Conservation (phyloP, 2,329 filamentous ascomycete species). For the Cercospora sojina region DNA sequence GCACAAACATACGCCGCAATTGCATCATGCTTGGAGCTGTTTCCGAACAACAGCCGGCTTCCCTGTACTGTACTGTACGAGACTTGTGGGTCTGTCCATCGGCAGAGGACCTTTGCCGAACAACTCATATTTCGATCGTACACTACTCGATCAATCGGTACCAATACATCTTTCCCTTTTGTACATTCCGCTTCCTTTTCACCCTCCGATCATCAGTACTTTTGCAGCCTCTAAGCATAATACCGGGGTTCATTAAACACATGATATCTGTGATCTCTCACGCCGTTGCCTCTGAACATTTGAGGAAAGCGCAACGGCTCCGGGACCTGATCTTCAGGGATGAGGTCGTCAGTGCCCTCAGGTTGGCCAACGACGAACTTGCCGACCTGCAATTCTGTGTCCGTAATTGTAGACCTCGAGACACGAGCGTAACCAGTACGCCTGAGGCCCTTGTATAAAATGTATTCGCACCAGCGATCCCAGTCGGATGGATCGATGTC, state of each 20-base stretch:
- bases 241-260: slow-evolving; percentile 92
- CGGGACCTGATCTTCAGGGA: slow-evolving; percentile 72
- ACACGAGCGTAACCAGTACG: slow-evolving; percentile 87
- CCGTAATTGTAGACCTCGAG: slow-evolving; percentile 86
- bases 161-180: neutral
- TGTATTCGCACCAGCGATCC: slow-evolving; percentile 99
- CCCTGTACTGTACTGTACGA: neutral
- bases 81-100: neutral
- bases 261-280: slow-evolving; percentile 87
- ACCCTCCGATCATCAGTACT: neutral
- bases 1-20: neutral
- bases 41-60: neutral
- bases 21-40: slow-evolving; percentile 2
- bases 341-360: slow-evolving; percentile 59
- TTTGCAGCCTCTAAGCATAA: slow-evolving; percentile 30
- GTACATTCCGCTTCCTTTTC: neutral
- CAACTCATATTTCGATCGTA: neutral
- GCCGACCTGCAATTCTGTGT: slow-evolving; percentile 92
- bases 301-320: slow-evolving; percentile 78
- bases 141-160: neutral
- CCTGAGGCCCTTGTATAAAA: slow-evolving; percentile 85
- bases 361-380: slow-evolving; percentile 84
- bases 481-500: slow-evolving; percentile 91
- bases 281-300: slow-evolving; percentile 79
- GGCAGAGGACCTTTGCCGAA: neutral